Conservation (phyloP, 1,284 basidiomycete genomes). For the Trametes polyzona region DNA sequence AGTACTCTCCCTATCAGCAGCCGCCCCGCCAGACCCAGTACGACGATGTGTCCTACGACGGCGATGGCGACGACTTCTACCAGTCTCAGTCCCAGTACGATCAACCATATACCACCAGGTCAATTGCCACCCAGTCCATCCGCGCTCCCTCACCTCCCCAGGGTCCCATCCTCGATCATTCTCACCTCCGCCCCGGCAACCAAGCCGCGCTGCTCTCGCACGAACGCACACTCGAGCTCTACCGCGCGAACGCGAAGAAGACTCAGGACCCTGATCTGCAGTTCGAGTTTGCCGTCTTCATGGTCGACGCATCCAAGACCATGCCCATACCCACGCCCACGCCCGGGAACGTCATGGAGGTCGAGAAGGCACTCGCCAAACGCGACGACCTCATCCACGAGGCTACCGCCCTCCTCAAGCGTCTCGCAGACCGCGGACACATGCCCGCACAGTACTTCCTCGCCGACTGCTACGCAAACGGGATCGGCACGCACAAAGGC, state of each 20-base stretch:
- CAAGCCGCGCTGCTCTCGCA: slow-evolving; percentile 92
- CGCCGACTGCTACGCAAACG: slow-evolving; percentile 97
- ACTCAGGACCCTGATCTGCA: slow-evolving; percentile 97
- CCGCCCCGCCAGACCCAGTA: slow-evolving; percentile 34
- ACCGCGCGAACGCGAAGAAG: slow-evolving; percentile 97
- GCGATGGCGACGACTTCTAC: slow-evolving; percentile 45
- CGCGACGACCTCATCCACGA: slow-evolving; percentile 87
- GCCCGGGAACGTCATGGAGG: slow-evolving; percentile 73
- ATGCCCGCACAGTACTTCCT: slow-evolving; percentile 96
- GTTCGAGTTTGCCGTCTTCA: slow-evolving; percentile 98
- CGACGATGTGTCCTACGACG: slow-evolving; percentile 38
- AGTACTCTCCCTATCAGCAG: slow-evolving; percentile 31
- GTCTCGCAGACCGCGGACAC: slow-evolving; percentile 92
- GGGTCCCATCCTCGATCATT: slow-evolving; percentile 82
- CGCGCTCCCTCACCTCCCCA: slow-evolving; percentile 58
- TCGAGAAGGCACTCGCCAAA: slow-evolving; percentile 82
- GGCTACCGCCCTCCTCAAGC: slow-evolving; percentile 85
- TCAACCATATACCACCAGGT: slow-evolving; percentile 31
- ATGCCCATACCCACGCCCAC: slow-evolving; percentile 74
- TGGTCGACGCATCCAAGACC: slow-evolving; percentile 94
- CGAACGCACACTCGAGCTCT: slow-evolving; percentile 94
- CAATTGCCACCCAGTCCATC: slow-evolving; percentile 43
- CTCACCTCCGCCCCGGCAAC: slow-evolving; percentile 92
- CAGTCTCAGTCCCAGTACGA: slow-evolving; percentile 37
- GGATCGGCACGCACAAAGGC: slow-evolving; percentile 87